Conservation (phyloP, 2,329 filamentous ascomycete genomes). For the Penicillium sp. region DNA sequence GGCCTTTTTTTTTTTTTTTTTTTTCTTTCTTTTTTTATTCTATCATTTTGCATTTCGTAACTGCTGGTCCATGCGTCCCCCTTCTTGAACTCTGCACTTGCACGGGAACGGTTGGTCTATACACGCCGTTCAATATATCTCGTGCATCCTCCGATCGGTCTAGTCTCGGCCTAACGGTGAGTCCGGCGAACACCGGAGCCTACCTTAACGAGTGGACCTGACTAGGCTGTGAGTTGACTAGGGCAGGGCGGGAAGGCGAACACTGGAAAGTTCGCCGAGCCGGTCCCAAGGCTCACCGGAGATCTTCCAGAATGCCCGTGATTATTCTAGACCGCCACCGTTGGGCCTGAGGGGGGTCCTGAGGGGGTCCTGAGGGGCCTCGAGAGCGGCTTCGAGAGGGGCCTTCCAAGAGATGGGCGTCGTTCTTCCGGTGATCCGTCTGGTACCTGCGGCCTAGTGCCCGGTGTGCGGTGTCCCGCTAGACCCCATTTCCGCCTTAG, state of each 20-base stretch:
- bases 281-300: slow-evolving; percentile 2
- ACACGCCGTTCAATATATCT: neutral
- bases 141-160: slow-evolving; percentile 5
- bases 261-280: slow-evolving; percentile 3
- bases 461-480: neutral
- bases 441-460: slow-evolving; percentile 11
- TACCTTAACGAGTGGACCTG: slow-evolving; percentile 11
- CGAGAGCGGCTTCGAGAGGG: no score
- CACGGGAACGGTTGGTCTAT: neutral
- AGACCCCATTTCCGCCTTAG: neutral
- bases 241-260: neutral
- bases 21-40: slow-evolving; percentile 1
- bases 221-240: neutral
- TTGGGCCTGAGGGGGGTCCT: neutral
- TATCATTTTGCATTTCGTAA: neutral
- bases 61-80: slow-evolving; percentile 1
- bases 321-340: slow-evolving; percentile 15
- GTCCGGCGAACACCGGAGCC: neutral
- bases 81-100: neutral
- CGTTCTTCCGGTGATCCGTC: neutral
- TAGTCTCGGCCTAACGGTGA: slow-evolving; percentile 4
- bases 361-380: no score
- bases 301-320: slow-evolving; percentile 14
- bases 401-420: neutral
- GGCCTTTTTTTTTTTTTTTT: no score